These are phyloP conservation scores for Penicillium coffeae DNA, from an alignment of 495 filamentous ascomycete species.

Conservation along the genomic window DNA sequence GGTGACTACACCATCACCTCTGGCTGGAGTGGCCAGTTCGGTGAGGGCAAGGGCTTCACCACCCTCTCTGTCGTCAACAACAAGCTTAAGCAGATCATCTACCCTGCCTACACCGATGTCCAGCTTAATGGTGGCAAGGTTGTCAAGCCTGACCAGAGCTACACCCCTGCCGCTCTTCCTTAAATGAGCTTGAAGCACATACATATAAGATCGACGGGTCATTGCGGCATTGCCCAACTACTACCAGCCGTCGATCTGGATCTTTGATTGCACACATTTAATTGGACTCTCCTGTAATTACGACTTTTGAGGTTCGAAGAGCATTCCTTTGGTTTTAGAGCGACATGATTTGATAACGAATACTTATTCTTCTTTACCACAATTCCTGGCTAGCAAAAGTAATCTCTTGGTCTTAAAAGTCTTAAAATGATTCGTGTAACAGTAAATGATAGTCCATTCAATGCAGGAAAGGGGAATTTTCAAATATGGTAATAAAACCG, in stretches of 20 bases:
- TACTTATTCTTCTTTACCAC: too few relatives aligned
- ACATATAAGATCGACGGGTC: neutral
- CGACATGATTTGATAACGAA: neutral
- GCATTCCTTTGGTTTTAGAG: neutral
- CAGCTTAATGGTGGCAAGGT: conserved; percentile 42
- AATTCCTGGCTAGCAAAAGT: too few relatives aligned
- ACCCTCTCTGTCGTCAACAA: conserved; percentile 48
- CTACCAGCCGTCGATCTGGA: neutral
- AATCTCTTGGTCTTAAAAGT: too few relatives aligned
- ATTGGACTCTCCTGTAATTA: neutral
- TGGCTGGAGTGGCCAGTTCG: conserved; percentile 55
- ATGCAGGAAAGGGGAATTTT: too few relatives aligned
- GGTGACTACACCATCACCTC: conserved; percentile 50
- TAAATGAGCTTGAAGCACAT: conserved; percentile 3
- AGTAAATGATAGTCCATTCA: too few relatives aligned
- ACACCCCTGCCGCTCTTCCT: conserved; percentile 39
- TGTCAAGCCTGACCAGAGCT: conserved; percentile 53
- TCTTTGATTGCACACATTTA: neutral
- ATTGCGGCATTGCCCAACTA: too few relatives aligned
- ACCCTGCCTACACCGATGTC: conserved; percentile 46
- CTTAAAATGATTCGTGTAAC: too few relatives aligned
- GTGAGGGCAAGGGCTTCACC: conserved; percentile 49
- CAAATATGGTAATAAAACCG: too few relatives aligned
- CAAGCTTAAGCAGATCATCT: conserved; percentile 37
- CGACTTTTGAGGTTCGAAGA: neutral